Evolutionary conservation across 2,329 filamentous ascomycete genomes (phyloP).

Genomic region (Coniochaeta hoffmannii): DNA sequence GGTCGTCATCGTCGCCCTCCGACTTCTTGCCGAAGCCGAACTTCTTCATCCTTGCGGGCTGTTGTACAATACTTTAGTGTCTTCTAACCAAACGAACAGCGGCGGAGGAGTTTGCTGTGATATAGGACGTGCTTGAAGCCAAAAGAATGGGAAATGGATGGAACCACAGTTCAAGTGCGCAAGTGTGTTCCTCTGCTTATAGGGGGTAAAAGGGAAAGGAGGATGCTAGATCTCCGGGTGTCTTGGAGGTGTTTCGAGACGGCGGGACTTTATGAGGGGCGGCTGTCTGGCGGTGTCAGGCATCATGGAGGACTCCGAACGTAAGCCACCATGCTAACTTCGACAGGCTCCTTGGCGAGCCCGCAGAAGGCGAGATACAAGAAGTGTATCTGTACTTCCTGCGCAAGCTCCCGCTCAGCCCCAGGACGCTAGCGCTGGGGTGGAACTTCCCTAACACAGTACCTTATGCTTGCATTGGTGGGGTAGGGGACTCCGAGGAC

Average conservation of each 20-base stretch:
- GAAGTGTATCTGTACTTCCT: background rate
- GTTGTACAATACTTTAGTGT: slow-evolving; percentile 4
- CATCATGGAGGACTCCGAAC: background rate
- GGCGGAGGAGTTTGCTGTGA: background rate
- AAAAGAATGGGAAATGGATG: background rate
- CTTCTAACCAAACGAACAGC: background rate
- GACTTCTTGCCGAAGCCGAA: slow-evolving; percentile 52
- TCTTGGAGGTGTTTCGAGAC: slow-evolving; percentile 8
- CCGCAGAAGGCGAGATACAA: background rate
- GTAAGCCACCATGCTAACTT: background rate
- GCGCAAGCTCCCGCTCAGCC: slow-evolving; percentile 2
- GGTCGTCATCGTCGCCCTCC: slow-evolving; percentile 39
- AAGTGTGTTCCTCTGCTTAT: background rate
- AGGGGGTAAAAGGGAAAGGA: background rate
- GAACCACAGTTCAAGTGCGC: background rate
- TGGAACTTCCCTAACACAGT: too few relatives aligned
- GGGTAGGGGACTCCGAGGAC: background rate
- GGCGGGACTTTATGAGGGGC: background rate
- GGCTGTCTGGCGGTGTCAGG: background rate
- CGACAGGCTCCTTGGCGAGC: background rate
- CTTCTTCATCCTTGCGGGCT: slow-evolving; percentile 43
- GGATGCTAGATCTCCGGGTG: background rate
- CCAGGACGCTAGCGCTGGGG: background rate
- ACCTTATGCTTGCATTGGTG: background rate
- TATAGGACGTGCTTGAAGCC: background rate